Conservation (phyloP, 2,329 filamentous ascomycete species). For the Fonsecaea monophora region DNA sequence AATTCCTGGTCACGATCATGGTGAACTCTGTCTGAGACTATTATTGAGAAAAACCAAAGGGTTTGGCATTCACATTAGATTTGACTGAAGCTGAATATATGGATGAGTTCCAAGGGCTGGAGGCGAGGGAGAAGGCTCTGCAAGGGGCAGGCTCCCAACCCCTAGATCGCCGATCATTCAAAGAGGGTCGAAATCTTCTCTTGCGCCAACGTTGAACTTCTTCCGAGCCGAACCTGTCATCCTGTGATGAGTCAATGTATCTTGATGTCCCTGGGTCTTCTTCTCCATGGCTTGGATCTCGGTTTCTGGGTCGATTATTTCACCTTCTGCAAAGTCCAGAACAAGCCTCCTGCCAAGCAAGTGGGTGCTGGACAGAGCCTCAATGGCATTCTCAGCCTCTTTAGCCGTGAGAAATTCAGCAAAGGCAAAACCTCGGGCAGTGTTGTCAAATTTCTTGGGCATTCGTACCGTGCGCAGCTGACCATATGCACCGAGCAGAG, state of each 20-base stretch:
- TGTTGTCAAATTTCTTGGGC: constrained; percentile 91
- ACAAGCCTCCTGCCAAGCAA: constrained; percentile 87
- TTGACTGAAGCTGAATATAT: constrained; percentile 13
- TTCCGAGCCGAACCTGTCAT: constrained; percentile 78
- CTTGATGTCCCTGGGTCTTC: constrained; percentile 88
- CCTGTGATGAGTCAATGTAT: constrained; percentile 88
- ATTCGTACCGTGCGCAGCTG: constrained; percentile 90
- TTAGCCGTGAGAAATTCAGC: constrained; percentile 91
- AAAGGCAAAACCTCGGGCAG: constrained; percentile 92
- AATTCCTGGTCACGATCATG: constrained; percentile 2
- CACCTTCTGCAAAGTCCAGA: constrained; percentile 87
- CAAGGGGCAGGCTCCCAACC: constrained; percentile 29
- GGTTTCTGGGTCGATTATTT: constrained; percentile 89
- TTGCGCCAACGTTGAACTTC: constrained; percentile 80
- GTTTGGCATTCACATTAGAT: constrained; percentile 7
- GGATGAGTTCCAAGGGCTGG: constrained; percentile 9
- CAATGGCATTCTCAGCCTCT: constrained; percentile 89
- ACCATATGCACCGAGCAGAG: constrained; percentile 87
- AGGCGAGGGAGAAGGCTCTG: constrained; percentile 20
- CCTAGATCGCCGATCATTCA: constrained; percentile 18
- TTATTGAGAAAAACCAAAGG: constrained; percentile 17
- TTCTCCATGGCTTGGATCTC: constrained; percentile 97
- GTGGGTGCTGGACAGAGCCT: constrained; percentile 90
- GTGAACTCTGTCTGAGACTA: constrained; percentile 19
- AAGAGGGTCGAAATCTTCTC: constrained; percentile 65